Evolutionary conservation across 2,329 filamentous ascomycete species (phyloP).

Genomic region (Cadophora luteo-olivacea): DNA sequence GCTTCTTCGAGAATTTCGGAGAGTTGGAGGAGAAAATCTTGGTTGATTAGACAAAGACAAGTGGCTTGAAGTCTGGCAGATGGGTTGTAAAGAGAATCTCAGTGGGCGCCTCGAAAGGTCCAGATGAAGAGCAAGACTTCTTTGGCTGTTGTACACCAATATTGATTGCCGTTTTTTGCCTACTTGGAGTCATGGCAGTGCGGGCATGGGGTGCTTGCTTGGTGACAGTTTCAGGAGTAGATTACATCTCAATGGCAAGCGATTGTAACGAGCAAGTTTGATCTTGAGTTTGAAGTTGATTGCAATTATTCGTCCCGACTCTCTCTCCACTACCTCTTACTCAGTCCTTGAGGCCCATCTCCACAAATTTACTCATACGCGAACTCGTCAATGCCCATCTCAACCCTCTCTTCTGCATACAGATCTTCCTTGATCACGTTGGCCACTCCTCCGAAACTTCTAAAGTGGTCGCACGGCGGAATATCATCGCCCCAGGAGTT

Average conservation of each 20-base stretch:
- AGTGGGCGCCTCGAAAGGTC: neutral
- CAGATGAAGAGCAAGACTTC: neutral
- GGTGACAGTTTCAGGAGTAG: neutral
- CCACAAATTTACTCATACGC: neutral
- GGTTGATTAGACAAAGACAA: slow-evolving; percentile 65
- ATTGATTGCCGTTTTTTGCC: neutral
- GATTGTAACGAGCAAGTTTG: neutral
- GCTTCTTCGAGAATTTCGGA: slow-evolving; percentile 88
- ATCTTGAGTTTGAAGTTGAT: neutral
- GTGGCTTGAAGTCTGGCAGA: neutral
- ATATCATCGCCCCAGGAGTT: neutral
- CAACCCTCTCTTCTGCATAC: neutral
- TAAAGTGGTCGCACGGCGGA: neutral
- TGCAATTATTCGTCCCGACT: neutral
- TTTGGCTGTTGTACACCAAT: neutral
- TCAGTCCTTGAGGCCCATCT: neutral
- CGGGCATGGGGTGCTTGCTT: neutral
- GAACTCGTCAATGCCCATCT: neutral
- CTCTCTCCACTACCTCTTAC: neutral
- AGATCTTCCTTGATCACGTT: neutral
- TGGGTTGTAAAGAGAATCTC: neutral
- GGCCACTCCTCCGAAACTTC: neutral
- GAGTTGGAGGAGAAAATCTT: slow-evolving; percentile 82
- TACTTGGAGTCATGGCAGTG: neutral
- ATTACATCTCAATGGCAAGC: neutral